Conservation (phyloP, 2,329 filamentous ascomycete species). For the Pseudogymnoascus sp. region DNA sequence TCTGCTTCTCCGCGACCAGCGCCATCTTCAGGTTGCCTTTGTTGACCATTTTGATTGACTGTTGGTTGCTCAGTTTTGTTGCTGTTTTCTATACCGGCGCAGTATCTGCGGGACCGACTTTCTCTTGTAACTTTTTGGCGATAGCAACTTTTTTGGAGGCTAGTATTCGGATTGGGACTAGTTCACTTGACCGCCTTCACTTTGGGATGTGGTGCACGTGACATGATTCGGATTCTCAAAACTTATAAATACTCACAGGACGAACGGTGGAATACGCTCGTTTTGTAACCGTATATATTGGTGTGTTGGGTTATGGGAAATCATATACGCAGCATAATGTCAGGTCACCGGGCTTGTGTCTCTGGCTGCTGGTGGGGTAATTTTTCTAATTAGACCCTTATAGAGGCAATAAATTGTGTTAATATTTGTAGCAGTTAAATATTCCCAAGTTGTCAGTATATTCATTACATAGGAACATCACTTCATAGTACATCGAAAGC, state of each 20-base stretch:
- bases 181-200: slow-evolving; percentile 6
- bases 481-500: background rate
- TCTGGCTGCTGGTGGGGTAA: background rate
- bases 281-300: background rate
- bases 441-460: background rate
- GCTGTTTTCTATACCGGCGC: slow-evolving; percentile 1
- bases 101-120: slow-evolving; percentile 4
- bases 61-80: background rate
- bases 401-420: background rate
- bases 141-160: slow-evolving; percentile 10
- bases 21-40: slow-evolving; percentile 44
- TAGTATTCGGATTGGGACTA: slow-evolving; percentile 8
- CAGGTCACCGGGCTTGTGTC: background rate
- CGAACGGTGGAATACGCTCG: background rate
- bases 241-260: background rate
- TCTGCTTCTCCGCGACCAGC: slow-evolving; percentile 45
- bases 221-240: background rate
- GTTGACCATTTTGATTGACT: slow-evolving; percentile 24
- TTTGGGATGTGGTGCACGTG: background rate
- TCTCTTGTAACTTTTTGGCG: slow-evolving; percentile 6
- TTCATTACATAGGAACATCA: background rate
- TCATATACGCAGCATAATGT: background rate
- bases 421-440: background rate
- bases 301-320: background rate
- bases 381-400: background rate